Base-by-base conservation (phyloP, 1,139 yeast species). In the Saccharomyces hybrid region DNA sequence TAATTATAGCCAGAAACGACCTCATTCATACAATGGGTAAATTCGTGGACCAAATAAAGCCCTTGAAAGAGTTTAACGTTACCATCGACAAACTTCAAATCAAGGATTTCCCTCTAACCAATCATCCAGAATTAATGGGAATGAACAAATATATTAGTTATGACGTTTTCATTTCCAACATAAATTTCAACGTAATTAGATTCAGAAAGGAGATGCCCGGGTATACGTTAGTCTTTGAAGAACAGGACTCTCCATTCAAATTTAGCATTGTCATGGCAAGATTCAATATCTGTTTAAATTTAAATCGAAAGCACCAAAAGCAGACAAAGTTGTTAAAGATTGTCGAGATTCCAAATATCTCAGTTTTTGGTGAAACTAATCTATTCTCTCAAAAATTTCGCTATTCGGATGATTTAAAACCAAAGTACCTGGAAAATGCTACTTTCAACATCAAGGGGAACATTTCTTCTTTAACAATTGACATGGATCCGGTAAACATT, bases 291-390 rank as follows among this genome's bases (percentile, higher is more conserved):
- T 65, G 77, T 6, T 67, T 75, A 42, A 66, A 78, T 29, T 70
- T 72, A 52, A 72, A 70, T 1, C 62, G 64, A 26, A 57, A 58
- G 19, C 54, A 58, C 32, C 57, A 62, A 55, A 55, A 64, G 21
- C 51, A 58, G 48, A 50, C 50, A 2, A 52, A 56, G 27, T 52
- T 55, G 14, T 32, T 72, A 55, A 84, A 83, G 62, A 63, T 83
- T 5, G 62, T 81, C 27, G 79, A 75, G 50, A 64, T 82, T 2
- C 87, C 88, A 0, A 81, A 76, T 61, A 70, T 76, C 54, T 76
- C 81, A 38, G 60, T 80, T 32, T 80, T 81, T 16, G 75, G 80
- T 54, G 80, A 80, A 60, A 78, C 88, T 0, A 84, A 84, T 58
- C 57, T 79, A 14, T 70, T 78, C 9, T 75, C 69, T 54, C 76